Percentiles rank a stretch among this genome's conserved stretches.
Conservation (phyloP, 1,139 yeast species). For the Magnusiomyces tetraspermus region DNA sequence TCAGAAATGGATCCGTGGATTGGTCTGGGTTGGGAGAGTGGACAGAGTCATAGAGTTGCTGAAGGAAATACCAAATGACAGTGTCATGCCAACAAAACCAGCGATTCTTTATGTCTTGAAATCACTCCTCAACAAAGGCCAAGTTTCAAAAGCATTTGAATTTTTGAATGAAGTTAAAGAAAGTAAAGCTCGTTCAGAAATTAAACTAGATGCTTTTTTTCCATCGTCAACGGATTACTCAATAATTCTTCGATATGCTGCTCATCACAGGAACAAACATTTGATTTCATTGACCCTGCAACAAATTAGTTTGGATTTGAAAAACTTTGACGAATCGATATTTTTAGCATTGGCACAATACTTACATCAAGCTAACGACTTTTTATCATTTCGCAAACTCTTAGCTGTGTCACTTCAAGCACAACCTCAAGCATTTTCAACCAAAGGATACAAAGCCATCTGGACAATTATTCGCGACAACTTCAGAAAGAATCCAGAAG, state of each 20-base stretch:
- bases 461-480: conserved; percentile 24
- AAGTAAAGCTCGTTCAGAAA: background rate
- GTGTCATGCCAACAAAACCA: conserved; percentile 16
- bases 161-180: conserved; percentile 20
- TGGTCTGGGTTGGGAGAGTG: conserved; percentile 21
- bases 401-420: conserved; percentile 9
- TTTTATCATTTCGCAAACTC: conserved; percentile 17
- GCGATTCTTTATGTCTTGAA: conserved; percentile 20
- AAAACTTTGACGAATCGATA: conserved; percentile 17
- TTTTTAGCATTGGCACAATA: conserved; percentile 20
- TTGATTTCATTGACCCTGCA: conserved; percentile 17
- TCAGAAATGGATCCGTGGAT: conserved; percentile 25
- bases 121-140: conserved; percentile 18
- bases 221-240: conserved; percentile 21
- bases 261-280: conserved; percentile 17
- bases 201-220: conserved; percentile 12
- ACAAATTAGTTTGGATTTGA: conserved; percentile 17
- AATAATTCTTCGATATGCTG: conserved; percentile 23
- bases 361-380: conserved; percentile 19
- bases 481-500: conserved; percentile 12
- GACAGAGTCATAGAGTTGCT: conserved; percentile 9
- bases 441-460: conserved; percentile 19
- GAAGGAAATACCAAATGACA: background rate
- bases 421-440: background rate
- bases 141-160: conserved; percentile 17